Base-by-base conservation (phyloP, 1,284 basidiomycete genomes). In the Leccinum solheimii region DNA sequence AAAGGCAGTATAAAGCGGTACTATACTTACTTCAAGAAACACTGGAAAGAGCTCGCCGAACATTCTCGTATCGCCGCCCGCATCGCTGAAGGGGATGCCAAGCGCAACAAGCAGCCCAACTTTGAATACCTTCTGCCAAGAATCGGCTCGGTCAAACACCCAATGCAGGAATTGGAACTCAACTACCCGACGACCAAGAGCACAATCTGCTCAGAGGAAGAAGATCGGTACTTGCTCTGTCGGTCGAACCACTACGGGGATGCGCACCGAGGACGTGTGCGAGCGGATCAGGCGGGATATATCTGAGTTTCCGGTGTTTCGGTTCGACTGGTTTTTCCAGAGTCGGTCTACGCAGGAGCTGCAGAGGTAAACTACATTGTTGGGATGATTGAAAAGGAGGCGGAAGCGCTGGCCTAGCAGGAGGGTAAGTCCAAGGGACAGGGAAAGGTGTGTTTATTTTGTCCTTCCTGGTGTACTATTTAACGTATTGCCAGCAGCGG, bases 271-370 rank as follows among this genome's bases (percentile, higher is more conserved):
- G 60, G 95, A 98, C 70, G 91, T 95, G 43, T 98, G 95, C 73
- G 97, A 99, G 72, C 80, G 89, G 56, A 98, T 99, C 79, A 98
- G 97, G 83, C 88, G 90, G 77, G 97, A 99, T 77, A 94, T 99
- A 63, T 90, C 90, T 45, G 94, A 96, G 75, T 97, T 95, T 78
- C 94, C 95, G 0, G 90, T 95, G n/a, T 99, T 99, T 80, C 82
- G 95, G 57, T 97, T 98, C 69, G 95, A 98, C 74, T 98, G 96
- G 96, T 99, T 98, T 81, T 94, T 99, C 83, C 98, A 98, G 81
- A 94, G 91, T 65, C 81, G 97, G 57, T 95, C 93, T 26, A 90
- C 94, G 10, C 88, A 94, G 70, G 97, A 99, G 79, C 80, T 99
- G 63, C 88, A 91, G 67, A 80, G 97, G 59, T 98, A 95, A 69